Conservation (phyloP, 2,329 filamentous ascomycete species). For the Aspergillus pseudoglaucus region DNA sequence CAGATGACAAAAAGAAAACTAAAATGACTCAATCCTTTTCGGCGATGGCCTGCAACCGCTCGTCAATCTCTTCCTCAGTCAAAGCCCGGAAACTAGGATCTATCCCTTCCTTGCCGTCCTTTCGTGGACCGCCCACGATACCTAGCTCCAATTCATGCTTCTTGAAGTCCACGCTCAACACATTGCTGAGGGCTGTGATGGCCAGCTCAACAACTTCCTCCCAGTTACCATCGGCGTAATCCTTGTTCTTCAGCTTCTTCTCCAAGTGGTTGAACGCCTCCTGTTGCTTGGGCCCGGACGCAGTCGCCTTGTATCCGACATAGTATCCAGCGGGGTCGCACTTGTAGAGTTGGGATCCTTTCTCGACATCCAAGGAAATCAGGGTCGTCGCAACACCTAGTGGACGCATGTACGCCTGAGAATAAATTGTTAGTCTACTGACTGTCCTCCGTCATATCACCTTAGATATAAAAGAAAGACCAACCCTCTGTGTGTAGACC, state of each 20-base stretch:
- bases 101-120: constrained; percentile 76
- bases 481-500: constrained; percentile 94
- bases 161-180: constrained; percentile 99
- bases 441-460: neutral
- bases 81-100: constrained; percentile 75
- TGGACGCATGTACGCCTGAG: constrained; percentile 90
- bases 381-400: constrained; percentile 92
- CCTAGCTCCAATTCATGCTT: constrained; percentile 98
- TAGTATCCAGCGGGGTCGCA: constrained; percentile 98
- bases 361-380: constrained; percentile 87
- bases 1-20: neutral
- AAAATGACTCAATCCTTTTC: constrained; percentile 76
- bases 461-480: constrained; percentile 19
- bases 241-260: constrained; percentile 99
- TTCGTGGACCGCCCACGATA: constrained; percentile 81
- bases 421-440: constrained; percentile 1
- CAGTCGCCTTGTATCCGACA: constrained; percentile 96
- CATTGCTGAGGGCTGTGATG: constrained; percentile 89
- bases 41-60: constrained; percentile 92
- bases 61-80: constrained; percentile 97
- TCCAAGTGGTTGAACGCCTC: constrained; percentile 97
- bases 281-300: constrained; percentile 95
- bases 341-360: constrained; percentile 93
- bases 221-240: constrained; percentile 84
- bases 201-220: constrained; percentile 96